Evolutionary conservation across 2,329 filamentous ascomycete species (phyloP).

Genomic region (Cercospora citrullina): DNA sequence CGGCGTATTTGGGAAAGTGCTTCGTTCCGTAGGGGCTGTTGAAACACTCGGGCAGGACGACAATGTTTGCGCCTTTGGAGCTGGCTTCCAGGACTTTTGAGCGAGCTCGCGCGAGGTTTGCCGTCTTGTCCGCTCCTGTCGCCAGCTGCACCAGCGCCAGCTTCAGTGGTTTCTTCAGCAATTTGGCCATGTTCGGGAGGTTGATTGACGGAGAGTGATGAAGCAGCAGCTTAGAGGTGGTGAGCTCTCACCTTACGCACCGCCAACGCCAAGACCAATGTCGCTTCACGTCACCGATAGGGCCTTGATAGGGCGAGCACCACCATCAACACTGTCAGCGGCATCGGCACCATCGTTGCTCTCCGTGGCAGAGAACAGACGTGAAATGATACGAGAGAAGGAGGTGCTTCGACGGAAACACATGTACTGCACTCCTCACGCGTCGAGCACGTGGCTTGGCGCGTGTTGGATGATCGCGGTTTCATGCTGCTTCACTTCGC

Average conservation of each 20-base stretch:
- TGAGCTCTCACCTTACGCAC: neutral
- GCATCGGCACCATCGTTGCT: too few relatives aligned
- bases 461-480: neutral
- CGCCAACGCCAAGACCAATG: neutral
- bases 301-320: constrained; percentile 3
- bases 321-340: neutral
- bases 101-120: constrained; percentile 79
- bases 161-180: constrained; percentile 76
- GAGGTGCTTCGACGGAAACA: too few relatives aligned
- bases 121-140: constrained; percentile 71
- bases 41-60: constrained; percentile 97
- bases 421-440: neutral
- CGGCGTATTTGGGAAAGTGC: constrained; percentile 89
- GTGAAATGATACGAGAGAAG: too few relatives aligned
- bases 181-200: constrained; percentile 47
- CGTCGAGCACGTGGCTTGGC: neutral
- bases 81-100: constrained; percentile 81
- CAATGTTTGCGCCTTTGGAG: constrained; percentile 71
- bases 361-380: too few relatives aligned
- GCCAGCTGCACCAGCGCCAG: constrained; percentile 80
- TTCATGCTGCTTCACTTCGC: neutral
- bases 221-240: neutral
- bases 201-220: neutral
- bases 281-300: constrained; percentile 12
- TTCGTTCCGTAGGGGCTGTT: constrained; percentile 94